Base-by-base conservation (phyloP, 228 moss, liverwort and hornwort species). In the Sphagnum magellanicum region DNA sequence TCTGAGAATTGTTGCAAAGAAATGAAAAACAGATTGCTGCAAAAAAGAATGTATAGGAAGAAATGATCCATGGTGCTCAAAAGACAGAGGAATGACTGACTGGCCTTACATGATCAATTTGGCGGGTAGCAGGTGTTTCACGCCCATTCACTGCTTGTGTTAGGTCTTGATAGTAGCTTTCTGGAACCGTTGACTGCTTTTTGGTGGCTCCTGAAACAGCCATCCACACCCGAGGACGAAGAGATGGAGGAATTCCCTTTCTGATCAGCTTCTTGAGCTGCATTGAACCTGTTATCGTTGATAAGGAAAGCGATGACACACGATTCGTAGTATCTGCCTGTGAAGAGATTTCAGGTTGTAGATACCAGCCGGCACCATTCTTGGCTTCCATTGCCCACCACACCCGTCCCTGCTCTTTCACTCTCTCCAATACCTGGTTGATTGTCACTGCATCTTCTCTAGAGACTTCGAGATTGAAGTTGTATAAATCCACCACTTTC, bases 321-420 rank as follows among this genome's bases (percentile, higher is more conserved):
- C 91, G 75, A 17, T 78, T 89, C 5, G 82, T 74, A 32, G 32
- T 32, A 63, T 90, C 87, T 5, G 87, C 76, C 60, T 81, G 74
- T 50, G 88, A 88, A 49, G 91, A 87, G 15, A 88, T 81, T 14
- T 90, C 91, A 49, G 90, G 81, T 63, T 87, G 85, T 15, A 89
- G 76, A 67, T 81, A 98, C 98, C 98, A 98, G 9, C 91, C 93
- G 5, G 89, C 79, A 58, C 98, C 93, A 65, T 87, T 92, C 61
- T 88, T 92, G 0, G 98, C 91, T 67, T 98, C 98, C 77, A 76
- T 79, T 8, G 86, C 81, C 88, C 93, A 88, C 98, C 98, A 98
- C 61, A 78, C 87, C 73, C 90, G 84, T 9, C 90, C 93, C 77
- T 91, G 90, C 80, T 98, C 93, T 73, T 84, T 91, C 71, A 98